phyloP scores from a whole-genome alignment of 1,284 basidiomycete genomes.

The Ganoderma boninense region DNA sequence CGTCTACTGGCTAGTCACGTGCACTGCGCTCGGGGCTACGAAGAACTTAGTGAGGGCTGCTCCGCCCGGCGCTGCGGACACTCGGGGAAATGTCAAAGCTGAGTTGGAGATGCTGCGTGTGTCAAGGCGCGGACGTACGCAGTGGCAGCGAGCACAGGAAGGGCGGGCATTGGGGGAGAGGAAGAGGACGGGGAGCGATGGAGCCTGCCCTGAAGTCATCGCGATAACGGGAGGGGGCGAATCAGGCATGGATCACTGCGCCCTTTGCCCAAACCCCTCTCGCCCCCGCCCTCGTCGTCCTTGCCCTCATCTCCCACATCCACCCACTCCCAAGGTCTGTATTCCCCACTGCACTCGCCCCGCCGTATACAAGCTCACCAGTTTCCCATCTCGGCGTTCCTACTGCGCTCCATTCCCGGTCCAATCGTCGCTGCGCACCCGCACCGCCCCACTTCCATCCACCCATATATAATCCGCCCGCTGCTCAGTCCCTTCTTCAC shows the following conservation, averaged over 20 bases:
- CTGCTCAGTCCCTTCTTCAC: conserved; percentile 34
- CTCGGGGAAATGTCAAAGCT: background rate
- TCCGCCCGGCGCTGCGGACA: background rate
- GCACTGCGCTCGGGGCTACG: background rate
- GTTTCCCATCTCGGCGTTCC: conserved; percentile 13
- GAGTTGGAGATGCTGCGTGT: background rate
- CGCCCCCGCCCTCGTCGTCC: conserved; percentile 26
- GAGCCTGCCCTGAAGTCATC: conserved; percentile 44
- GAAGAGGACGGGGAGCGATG: conserved; percentile 3
- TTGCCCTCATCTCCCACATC: conserved; percentile 28
- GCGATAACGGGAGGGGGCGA: conserved; percentile 41
- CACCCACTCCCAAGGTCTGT: conserved; percentile 26
- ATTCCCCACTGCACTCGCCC: conserved; percentile 11
- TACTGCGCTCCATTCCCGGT: conserved; percentile 3
- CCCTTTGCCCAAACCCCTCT: conserved; percentile 41
- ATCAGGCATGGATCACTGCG: conserved; percentile 35
- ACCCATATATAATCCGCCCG: conserved; percentile 25
- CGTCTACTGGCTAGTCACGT: conserved; percentile 27
- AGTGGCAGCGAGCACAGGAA: background rate
- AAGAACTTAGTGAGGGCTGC: background rate
- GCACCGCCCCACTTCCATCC: conserved; percentile 28
- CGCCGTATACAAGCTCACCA: conserved; percentile 26
- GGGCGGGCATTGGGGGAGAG: background rate
- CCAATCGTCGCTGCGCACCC: conserved; percentile 24
- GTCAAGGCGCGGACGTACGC: background rate